Conservation (phyloP, 495 filamentous ascomycete genomes). For the Astrothelium macrocarpum region DNA sequence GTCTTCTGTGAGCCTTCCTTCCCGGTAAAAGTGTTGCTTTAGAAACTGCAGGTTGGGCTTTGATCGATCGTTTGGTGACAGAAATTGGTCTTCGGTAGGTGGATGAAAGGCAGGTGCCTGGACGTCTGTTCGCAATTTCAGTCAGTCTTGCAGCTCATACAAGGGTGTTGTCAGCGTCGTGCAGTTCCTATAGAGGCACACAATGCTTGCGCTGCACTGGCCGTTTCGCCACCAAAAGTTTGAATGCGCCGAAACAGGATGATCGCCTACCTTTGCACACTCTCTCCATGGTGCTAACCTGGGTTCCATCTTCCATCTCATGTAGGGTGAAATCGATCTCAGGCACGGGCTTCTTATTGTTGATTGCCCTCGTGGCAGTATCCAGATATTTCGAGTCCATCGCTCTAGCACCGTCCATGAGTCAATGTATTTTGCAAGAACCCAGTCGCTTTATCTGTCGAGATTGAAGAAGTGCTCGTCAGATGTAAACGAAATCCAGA, state of each 20-base stretch:
- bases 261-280: slow-evolving; percentile 82
- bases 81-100: slow-evolving; percentile 74
- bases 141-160: not conserved
- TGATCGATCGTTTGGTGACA: slow-evolving; percentile 64
- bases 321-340: slow-evolving; percentile 98
- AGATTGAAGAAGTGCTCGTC: too few relatives aligned
- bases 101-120: slow-evolving; percentile 91
- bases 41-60: slow-evolving; percentile 91
- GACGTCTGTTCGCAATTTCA: slow-evolving; percentile 53
- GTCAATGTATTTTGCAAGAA: slow-evolving; percentile 16
- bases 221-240: slow-evolving; percentile 4
- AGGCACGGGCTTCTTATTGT: slow-evolving; percentile 83
- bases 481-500: not conserved
- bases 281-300: slow-evolving; percentile 89
- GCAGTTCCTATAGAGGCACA: not conserved
- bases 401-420: slow-evolving; percentile 16
- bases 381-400: slow-evolving; percentile 30
- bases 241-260: slow-evolving; percentile 2
- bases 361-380: slow-evolving; percentile 58
- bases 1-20: slow-evolving; percentile 92
- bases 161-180: slow-evolving; percentile 18
- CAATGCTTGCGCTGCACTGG: slow-evolving; percentile 7
- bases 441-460: not conserved
- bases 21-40: slow-evolving; percentile 96
- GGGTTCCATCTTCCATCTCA: slow-evolving; percentile 90